Evolutionary conservation across 495 filamentous ascomycete species (phyloP).

Genomic region (Cryomyces minteri): DNA sequence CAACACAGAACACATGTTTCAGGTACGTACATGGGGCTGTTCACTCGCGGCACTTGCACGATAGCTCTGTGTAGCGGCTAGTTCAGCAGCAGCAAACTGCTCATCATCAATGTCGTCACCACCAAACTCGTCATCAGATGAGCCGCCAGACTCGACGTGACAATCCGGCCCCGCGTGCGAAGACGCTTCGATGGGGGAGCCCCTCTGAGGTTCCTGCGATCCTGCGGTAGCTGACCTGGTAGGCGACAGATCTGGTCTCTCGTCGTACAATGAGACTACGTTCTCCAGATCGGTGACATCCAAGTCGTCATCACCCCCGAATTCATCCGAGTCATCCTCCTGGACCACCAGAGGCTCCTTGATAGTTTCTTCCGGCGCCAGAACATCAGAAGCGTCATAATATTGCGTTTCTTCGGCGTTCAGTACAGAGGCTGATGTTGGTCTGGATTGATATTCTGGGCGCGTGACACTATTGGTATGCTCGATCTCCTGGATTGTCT

Average conservation of each 20-base stretch:
- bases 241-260: not conserved
- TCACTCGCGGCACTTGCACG: conserved; percentile 21
- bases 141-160: not conserved
- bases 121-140: conserved; percentile 18
- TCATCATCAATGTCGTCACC: conserved; percentile 45
- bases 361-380: too few species aligned
- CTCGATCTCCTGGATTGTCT: conserved; percentile 24
- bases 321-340: conserved; percentile 26
- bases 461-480: too few species aligned
- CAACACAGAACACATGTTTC: not conserved
- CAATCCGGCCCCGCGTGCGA: not conserved
- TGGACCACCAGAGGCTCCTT: not conserved
- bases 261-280: conserved; percentile 33
- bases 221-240: not conserved
- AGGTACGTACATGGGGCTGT: conserved; percentile 17
- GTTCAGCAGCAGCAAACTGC: conserved; percentile 27
- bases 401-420: too few species aligned
- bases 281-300: conserved; percentile 14
- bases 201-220: not conserved
- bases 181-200: not conserved
- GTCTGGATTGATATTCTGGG: too few species aligned
- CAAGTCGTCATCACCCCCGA: conserved; percentile 29
- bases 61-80: conserved; percentile 31
- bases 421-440: too few species aligned
- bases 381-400: too few species aligned